These are phyloP conservation scores for Microbotryomycetes sp. DNA, from an alignment of 1,284 basidiomycete species.

Conservation along the genomic window DNA sequence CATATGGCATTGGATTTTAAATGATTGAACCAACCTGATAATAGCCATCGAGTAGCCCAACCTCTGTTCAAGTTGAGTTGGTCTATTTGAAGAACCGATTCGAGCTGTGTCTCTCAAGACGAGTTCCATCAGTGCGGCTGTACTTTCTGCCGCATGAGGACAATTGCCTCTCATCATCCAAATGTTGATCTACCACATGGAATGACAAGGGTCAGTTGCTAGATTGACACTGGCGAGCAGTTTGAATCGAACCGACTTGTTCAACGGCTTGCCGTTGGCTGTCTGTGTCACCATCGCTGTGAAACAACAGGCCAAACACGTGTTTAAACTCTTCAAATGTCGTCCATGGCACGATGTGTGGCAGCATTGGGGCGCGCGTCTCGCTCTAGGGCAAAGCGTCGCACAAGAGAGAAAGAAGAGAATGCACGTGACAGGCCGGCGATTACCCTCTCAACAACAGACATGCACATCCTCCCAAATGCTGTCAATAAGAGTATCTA, in stretches of 20 bases:
- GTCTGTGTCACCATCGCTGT: not conserved
- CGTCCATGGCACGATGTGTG: not conserved
- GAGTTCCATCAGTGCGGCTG: slow-evolving; percentile 30
- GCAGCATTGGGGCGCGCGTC: not conserved
- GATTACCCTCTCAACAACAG: too few relatives aligned
- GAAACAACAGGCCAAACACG: not conserved
- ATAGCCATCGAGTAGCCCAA: slow-evolving; percentile 61
- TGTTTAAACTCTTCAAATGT: not conserved
- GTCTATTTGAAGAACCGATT: slow-evolving; percentile 1
- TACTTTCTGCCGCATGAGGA: slow-evolving; percentile 35
- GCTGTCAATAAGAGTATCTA: not conserved
- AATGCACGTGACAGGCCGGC: too few relatives aligned
- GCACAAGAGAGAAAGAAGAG: too few relatives aligned
- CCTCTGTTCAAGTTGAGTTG: slow-evolving; percentile 31
- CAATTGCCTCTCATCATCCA: slow-evolving; percentile 35
- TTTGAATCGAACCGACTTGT: too few relatives aligned
- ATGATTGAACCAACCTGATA: slow-evolving; percentile 55
- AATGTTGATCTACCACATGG: slow-evolving; percentile 26
- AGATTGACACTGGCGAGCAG: not conserved
- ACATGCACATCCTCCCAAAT: not conserved
- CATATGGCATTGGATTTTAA: too few relatives aligned
- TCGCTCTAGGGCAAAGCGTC: too few relatives aligned
- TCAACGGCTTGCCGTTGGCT: not conserved
- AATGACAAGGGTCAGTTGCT: not conserved
- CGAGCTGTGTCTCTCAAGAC: slow-evolving; percentile 23